Conservation (phyloP, 2,329 filamentous ascomycete genomes). For the Orbilia brochopaga region DNA sequence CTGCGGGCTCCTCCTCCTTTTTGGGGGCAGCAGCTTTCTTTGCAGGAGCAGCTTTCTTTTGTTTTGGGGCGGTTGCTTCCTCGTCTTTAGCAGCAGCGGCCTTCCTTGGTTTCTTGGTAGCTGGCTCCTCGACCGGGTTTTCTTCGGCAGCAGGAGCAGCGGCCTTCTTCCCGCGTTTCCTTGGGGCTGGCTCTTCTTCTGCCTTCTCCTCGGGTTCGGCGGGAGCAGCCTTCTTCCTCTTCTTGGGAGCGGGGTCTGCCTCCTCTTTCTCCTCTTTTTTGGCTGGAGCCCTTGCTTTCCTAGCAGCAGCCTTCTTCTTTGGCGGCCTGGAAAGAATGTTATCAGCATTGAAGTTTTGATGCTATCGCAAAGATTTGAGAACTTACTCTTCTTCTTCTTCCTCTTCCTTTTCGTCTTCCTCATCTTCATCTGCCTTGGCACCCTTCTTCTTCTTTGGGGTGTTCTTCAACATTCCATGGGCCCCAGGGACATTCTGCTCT, state of each 20-base stretch:
- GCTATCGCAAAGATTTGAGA: background rate
- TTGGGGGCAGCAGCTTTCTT: slow-evolving; percentile 21
- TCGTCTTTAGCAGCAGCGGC: slow-evolving; percentile 6
- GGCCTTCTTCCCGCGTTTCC: slow-evolving; percentile 30
- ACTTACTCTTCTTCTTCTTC: slow-evolving; percentile 12
- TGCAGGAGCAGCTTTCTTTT: slow-evolving; percentile 2
- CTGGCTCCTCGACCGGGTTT: slow-evolving; percentile 12
- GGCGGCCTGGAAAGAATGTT: slow-evolving; percentile 2
- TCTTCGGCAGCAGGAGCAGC: slow-evolving; percentile 14
- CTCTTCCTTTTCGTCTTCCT: slow-evolving; percentile 20
- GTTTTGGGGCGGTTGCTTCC: background rate
- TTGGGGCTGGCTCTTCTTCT: slow-evolving; percentile 14
- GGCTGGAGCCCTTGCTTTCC: slow-evolving; percentile 24
- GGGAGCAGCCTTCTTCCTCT: background rate
- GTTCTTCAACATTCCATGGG: slow-evolving; percentile 11
- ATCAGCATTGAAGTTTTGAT: background rate
- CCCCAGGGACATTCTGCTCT: slow-evolving; percentile 30
- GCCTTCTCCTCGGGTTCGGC: slow-evolving; percentile 14
- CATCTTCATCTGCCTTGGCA: slow-evolving; percentile 11
- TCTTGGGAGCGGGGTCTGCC: slow-evolving; percentile 13
- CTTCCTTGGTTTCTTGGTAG: slow-evolving; percentile 20
- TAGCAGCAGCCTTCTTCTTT: slow-evolving; percentile 36
- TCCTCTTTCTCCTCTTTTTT: slow-evolving; percentile 9
- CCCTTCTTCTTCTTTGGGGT: slow-evolving; percentile 30
- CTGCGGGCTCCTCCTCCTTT: slow-evolving; percentile 8